Percentiles rank a stretch among this genome's conserved stretches.
phyloP scores from a whole-genome alignment of 1,284 basidiomycete genomes.

The Cystobasidium pallidum region DNA sequence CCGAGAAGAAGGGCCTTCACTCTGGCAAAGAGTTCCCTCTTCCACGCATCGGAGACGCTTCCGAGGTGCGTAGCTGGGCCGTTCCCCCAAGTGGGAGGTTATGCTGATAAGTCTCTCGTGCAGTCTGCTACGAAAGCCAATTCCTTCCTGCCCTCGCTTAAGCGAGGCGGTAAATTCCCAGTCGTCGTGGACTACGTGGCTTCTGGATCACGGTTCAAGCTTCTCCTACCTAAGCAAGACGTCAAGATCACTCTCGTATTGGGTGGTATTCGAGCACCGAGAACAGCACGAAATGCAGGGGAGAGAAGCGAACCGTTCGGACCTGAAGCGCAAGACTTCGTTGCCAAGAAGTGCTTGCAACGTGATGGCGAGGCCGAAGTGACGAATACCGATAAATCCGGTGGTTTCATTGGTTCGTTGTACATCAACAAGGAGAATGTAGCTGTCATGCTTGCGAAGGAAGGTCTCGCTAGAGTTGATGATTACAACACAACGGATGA shows the following conservation, averaged over 20 bases:
- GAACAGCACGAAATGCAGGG: conserved; percentile 63
- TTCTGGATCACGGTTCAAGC: conserved; percentile 89
- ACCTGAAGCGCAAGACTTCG: conserved; percentile 77
- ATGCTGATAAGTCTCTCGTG: background rate
- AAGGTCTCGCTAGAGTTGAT: conserved; percentile 80
- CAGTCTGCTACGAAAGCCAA: conserved; percentile 71
- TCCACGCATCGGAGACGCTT: conserved; percentile 79
- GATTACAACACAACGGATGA: conserved; percentile 77
- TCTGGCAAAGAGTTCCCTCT: conserved; percentile 80
- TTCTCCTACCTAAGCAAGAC: conserved; percentile 77
- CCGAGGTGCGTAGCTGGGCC: conserved; percentile 63
- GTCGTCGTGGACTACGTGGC: conserved; percentile 93
- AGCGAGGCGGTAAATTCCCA: conserved; percentile 78
- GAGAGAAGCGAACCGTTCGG: conserved; percentile 93
- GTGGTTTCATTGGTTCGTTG: conserved; percentile 89
- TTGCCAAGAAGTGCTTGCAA: conserved; percentile 81
- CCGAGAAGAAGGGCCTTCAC: conserved; percentile 84
- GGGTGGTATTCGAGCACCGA: conserved; percentile 60
- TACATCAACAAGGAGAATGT: conserved; percentile 84
- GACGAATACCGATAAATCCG: conserved; percentile 86
- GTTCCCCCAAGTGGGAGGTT: background rate
- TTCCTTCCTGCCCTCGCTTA: conserved; percentile 83
- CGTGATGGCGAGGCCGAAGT: conserved; percentile 92
- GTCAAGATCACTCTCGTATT: conserved; percentile 86
- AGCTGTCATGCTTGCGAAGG: conserved; percentile 77